Percentiles rank a stretch among this genome's conserved stretches.
phyloP scores from a whole-genome alignment of 78 protist genomes.

The Planoprotostelium fungivorum region DNA sequence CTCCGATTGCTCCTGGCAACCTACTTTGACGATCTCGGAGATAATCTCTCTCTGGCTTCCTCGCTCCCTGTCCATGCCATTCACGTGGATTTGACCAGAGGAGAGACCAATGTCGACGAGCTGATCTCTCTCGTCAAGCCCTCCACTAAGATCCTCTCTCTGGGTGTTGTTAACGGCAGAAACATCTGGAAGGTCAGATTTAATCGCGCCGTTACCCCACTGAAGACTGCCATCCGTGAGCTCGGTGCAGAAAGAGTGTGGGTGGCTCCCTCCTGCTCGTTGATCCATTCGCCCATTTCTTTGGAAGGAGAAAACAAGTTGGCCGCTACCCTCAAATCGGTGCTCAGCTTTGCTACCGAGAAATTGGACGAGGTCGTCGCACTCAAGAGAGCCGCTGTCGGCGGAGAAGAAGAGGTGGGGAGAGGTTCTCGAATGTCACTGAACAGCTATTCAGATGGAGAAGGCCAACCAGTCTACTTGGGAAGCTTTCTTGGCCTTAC shows the following conservation, averaged over 20 bases:
- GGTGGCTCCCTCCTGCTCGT: conserved; percentile 63
- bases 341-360: conserved; percentile 54
- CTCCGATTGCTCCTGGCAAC: conserved; percentile 35
- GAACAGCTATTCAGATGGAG: not conserved
- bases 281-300: conserved; percentile 57
- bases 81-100: conserved; percentile 58
- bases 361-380: conserved; percentile 55
- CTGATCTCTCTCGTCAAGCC: not conserved
- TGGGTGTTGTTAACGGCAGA: conserved; percentile 60
- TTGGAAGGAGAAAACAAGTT: conserved; percentile 27
- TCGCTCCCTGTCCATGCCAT: conserved; percentile 44
- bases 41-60: conserved; percentile 4
- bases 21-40: conserved; percentile 66
- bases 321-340: not conserved
- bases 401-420: not conserved
- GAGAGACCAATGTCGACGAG: not conserved
- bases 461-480: conserved; percentile 5
- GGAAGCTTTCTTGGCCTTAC: not conserved
- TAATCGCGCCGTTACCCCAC: not conserved
- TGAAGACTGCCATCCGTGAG: not conserved
- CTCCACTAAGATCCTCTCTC: conserved; percentile 8
- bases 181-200: conserved; percentile 64
- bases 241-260: conserved; percentile 21
- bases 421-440: not conserved
- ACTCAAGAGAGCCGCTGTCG: conserved; percentile 22